phyloP scores from a whole-genome alignment of 2,329 filamentous ascomycete genomes.

The Phoma sp. region DNA sequence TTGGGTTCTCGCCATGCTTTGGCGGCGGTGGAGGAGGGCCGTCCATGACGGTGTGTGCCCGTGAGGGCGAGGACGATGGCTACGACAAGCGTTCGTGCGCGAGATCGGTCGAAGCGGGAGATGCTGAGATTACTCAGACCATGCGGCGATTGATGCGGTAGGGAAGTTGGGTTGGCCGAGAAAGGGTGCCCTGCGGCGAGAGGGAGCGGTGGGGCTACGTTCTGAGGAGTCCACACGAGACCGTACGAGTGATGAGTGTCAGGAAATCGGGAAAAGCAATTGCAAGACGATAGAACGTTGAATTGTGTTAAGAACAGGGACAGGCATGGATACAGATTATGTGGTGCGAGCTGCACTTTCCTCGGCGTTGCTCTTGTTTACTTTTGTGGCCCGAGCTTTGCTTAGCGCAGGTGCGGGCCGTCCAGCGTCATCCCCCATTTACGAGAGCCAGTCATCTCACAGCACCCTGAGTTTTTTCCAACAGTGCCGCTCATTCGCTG shows the following conservation, averaged over 20 bases:
- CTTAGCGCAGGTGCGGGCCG: conserved; percentile 13
- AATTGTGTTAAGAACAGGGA: conserved; percentile 3
- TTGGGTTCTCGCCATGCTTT: conserved; percentile 81
- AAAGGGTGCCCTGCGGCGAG: conserved; percentile 25
- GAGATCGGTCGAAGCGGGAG: background rate
- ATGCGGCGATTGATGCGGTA: conserved; percentile 17
- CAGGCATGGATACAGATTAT: conserved; percentile 16
- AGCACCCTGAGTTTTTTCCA: conserved; percentile 5
- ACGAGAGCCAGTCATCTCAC: conserved; percentile 11
- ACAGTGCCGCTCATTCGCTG: conserved; percentile 15
- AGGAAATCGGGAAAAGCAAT: conserved; percentile 17
- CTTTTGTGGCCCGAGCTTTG: conserved; percentile 7
- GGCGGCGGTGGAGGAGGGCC: conserved; percentile 77
- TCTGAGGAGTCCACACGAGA: conserved; percentile 1
- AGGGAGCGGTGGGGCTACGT: conserved; percentile 9
- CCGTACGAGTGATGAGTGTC: conserved; percentile 15
- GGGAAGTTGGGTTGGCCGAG: conserved; percentile 31
- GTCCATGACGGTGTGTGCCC: conserved; percentile 44
- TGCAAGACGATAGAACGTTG: conserved; percentile 3
- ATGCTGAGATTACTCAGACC: conserved; percentile 8
- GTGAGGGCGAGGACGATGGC: conserved; percentile 29
- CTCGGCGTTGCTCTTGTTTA: conserved; percentile 16
- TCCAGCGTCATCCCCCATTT: conserved; percentile 19
- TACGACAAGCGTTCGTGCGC: conserved; percentile 21
- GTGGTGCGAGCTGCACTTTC: conserved; percentile 14